phyloP scores from a whole-genome alignment of 2,329 filamentous ascomycete genomes.

The Graphiopsis chlorocephala region DNA sequence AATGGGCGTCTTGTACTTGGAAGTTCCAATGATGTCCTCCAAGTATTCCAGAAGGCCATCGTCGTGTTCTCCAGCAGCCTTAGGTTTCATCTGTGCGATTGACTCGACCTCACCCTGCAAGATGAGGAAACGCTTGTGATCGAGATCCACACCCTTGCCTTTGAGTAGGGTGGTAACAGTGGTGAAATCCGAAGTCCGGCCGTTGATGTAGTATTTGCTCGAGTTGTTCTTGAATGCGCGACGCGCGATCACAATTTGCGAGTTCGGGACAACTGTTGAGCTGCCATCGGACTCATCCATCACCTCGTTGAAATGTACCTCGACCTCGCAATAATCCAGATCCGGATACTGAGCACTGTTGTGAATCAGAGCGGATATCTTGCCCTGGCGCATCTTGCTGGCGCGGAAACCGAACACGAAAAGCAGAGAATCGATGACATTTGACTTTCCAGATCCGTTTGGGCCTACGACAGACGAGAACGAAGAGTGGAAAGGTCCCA shows the following conservation, averaged over 20 bases:
- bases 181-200: conserved; percentile 85
- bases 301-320: conserved; percentile 94
- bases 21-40: conserved; percentile 97
- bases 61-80: conserved; percentile 91
- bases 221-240: conserved; percentile 96
- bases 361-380: conserved; percentile 95
- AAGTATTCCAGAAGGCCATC: conserved; percentile 95
- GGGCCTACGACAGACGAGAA: conserved; percentile 98
- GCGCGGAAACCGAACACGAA: conserved; percentile 99
- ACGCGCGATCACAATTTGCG: conserved; percentile 81
- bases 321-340: conserved; percentile 88
- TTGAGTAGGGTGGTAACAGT: conserved; percentile 82
- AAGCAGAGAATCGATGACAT: conserved; percentile 94
- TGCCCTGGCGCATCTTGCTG: conserved; percentile 98
- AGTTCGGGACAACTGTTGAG: conserved; percentile 75
- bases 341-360: conserved; percentile 87
- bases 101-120: conserved; percentile 97
- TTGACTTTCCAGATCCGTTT: conserved; percentile 97
- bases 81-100: conserved; percentile 98
- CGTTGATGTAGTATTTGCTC: conserved; percentile 97
- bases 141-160: conserved; percentile 86
- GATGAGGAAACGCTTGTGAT: conserved; percentile 97
- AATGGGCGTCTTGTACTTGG: conserved; percentile 95
- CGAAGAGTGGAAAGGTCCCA: conserved; percentile 93
- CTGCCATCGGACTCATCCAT: conserved; percentile 78